A percentile compares a stretch with the other conserved stretches of the same genome.
Conservation (phyloP, 2,329 filamentous ascomycete species). For the Penicillium decumbens region DNA sequence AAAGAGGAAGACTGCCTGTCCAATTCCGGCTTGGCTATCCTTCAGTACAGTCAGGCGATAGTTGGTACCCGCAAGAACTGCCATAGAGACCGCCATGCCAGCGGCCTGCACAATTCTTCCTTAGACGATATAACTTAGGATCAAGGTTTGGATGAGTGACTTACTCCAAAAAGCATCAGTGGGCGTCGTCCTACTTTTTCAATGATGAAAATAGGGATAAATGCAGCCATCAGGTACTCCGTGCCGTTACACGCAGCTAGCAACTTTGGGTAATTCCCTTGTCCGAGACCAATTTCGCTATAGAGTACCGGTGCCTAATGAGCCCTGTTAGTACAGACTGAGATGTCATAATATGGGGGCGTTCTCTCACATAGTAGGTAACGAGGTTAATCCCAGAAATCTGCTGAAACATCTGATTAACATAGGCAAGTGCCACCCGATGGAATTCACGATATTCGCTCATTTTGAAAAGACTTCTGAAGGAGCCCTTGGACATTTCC, state of each 20-base stretch:
- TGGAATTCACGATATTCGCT: conserved; percentile 52
- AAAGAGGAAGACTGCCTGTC: conserved; percentile 53
- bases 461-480: conserved; percentile 54
- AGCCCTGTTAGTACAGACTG: background rate
- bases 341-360: too few species aligned
- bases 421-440: conserved; percentile 49
- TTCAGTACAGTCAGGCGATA: conserved; percentile 27
- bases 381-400: conserved; percentile 39
- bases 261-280: conserved; percentile 24
- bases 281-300: conserved; percentile 17
- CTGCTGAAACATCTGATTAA: conserved; percentile 52
- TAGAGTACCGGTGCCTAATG: conserved; percentile 19
- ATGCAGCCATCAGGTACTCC: conserved; percentile 48
- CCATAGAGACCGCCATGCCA: conserved; percentile 60
- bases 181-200: conserved; percentile 54
- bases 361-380: conserved; percentile 38
- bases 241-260: conserved; percentile 49
- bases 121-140: background rate
- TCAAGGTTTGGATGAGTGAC: background rate
- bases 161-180: conserved; percentile 63
- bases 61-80: conserved; percentile 45
- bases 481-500: conserved; percentile 46
- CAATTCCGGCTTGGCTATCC: conserved; percentile 38
- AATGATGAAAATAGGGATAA: conserved; percentile 46
- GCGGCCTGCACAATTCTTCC: conserved; percentile 29